Evolutionary conservation across 1,284 basidiomycete genomes (phyloP).

Genomic region (Irpex sp.): DNA sequence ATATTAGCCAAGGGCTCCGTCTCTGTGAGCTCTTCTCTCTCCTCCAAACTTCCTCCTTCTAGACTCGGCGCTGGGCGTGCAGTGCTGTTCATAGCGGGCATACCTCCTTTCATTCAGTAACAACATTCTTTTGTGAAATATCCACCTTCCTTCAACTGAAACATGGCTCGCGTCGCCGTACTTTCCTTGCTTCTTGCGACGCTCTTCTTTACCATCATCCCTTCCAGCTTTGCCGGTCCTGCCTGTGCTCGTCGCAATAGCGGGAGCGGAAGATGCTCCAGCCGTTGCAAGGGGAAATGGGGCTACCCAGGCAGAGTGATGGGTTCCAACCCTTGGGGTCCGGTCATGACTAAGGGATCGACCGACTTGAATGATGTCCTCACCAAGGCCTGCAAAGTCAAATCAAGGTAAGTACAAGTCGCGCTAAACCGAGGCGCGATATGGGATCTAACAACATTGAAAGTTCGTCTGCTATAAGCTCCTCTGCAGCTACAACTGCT

Average conservation of each 20-base stretch:
- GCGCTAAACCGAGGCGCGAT: background rate
- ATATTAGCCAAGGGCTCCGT: background rate
- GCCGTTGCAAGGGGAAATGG: conserved; percentile 42
- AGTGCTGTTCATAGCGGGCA: conserved; percentile 8
- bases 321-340: conserved; percentile 51
- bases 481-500: conserved; percentile 1
- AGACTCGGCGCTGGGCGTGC: conserved; percentile 16
- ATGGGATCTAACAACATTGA: background rate
- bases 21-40: conserved; percentile 1
- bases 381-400: conserved; percentile 34
- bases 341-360: conserved; percentile 36
- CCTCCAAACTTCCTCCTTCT: conserved; percentile 9
- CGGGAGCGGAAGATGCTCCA: conserved; percentile 35
- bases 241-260: conserved; percentile 41
- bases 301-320: conserved; percentile 49
- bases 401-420: conserved; percentile 10
- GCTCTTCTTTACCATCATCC: conserved; percentile 33
- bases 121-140: conserved; percentile 19
- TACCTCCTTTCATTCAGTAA: conserved; percentile 14
- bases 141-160: conserved; percentile 19
- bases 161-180: conserved; percentile 15
- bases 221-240: conserved; percentile 40
- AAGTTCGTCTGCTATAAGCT: background rate
- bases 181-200: conserved; percentile 33
- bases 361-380: conserved; percentile 26